These are phyloP conservation scores for Boletus eberwhitei DNA, from an alignment of 768 basidiomycete genomes.

Conservation along the genomic window DNA sequence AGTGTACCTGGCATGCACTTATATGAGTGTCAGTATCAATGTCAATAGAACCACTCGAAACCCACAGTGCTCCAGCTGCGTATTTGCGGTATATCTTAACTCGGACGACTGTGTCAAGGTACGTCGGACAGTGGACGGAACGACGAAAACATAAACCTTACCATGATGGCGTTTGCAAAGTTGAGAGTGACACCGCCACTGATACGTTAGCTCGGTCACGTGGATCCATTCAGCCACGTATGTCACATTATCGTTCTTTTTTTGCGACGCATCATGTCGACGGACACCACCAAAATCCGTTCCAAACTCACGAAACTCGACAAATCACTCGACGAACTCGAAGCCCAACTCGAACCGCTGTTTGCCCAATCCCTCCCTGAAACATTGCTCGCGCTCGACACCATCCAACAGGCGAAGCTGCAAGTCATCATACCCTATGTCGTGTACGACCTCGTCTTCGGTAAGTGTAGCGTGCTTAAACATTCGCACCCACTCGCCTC, in stretches of 20 bases:
- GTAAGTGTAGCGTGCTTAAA: constrained; percentile 39
- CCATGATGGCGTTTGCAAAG: constrained; percentile 19
- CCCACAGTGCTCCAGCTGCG: constrained; percentile 91
- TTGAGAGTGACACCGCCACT: constrained; percentile 6
- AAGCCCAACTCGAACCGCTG: constrained; percentile 61
- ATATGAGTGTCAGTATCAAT: constrained; percentile 10
- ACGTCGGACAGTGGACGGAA: neutral
- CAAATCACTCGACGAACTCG: constrained; percentile 65
- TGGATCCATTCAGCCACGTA: neutral
- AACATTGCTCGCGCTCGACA: constrained; percentile 58
- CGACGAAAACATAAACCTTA: neutral
- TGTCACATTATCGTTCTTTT: too few relatives aligned
- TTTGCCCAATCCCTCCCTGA: constrained; percentile 67
- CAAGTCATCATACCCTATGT: constrained; percentile 80
- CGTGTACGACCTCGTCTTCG: constrained; percentile 81
- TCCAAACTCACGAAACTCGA: constrained; percentile 46
- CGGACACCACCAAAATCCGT: constrained; percentile 35
- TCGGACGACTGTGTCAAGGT: constrained; percentile 67
- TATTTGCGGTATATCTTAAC: constrained; percentile 92
- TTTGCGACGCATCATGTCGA: constrained; percentile 29
- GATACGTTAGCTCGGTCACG: constrained; percentile 5
- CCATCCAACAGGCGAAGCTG: constrained; percentile 77
- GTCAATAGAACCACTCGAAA: constrained; percentile 5
- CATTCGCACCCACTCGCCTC: neutral
- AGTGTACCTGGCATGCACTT: constrained; percentile 94